A percentile compares a stretch with the other conserved stretches of the same genome.
Conservation (phyloP, 257 asterid genomes). For the Gentiana straminea region DNA sequence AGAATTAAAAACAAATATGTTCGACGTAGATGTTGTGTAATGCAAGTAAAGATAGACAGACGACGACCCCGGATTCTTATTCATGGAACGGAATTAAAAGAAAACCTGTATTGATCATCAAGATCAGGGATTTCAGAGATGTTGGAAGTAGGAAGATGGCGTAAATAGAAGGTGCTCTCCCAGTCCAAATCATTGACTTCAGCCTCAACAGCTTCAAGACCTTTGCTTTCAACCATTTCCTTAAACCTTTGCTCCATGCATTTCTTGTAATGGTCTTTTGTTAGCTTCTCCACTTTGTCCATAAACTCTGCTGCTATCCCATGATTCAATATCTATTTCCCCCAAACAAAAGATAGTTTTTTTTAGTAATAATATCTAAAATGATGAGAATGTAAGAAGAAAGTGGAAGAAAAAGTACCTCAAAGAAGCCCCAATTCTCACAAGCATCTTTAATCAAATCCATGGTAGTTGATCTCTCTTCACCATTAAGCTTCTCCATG, state of each 20-base stretch:
- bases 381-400: too few species aligned
- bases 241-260: constrained; percentile 39
- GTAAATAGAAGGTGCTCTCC: constrained; percentile 23
- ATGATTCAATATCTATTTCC: constrained; percentile 45
- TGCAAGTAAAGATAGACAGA: too few species aligned
- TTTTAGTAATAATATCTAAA: background rate
- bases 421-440: constrained; percentile 67
- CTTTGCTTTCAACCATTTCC: constrained; percentile 30
- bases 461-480: constrained; percentile 42
- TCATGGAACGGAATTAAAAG: too few species aligned
- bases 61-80: too few species aligned
- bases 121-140: constrained; percentile 16
- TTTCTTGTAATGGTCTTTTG: constrained; percentile 46
- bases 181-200: constrained; percentile 35
- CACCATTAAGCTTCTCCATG: constrained; percentile 52
- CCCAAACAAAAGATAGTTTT: background rate
- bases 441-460: constrained; percentile 50
- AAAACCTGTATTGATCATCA: constrained; percentile 15
- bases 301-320: constrained; percentile 49
- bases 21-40: too few species aligned
- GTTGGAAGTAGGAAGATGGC: constrained; percentile 14
- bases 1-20: too few species aligned
- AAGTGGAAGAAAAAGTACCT: constrained; percentile 20
- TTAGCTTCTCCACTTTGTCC: constrained; percentile 47
- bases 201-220: constrained; percentile 21